Evolutionary conservation across 1,284 basidiomycete species (phyloP), one percentile per base, ranked within the genome.

Genomic region (Rhodotorula sp.): DNA sequence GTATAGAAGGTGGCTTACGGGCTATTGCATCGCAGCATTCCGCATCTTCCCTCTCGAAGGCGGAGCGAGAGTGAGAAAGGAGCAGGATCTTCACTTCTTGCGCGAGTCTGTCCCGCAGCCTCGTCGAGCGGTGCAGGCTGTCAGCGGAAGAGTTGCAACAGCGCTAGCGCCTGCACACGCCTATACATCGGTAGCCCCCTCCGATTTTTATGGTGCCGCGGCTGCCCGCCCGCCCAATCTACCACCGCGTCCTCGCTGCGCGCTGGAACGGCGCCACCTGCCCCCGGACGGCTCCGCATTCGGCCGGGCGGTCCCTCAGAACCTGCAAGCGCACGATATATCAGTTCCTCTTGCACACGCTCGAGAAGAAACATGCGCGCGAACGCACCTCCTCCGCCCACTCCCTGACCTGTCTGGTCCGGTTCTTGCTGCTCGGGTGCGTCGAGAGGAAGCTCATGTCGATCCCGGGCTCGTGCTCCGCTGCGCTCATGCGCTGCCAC

Each of bases 341-440:
- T 50, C 27, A 17, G 1, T 15, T 12, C n/a, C n/a, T n/a, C n/a
- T n/a, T n/a, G n/a, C n/a, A n/a, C n/a, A n/a, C n/a, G n/a, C n/a
- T n/a, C n/a, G 37, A n/a, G 25, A 12, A 29, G 25, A 44, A 19
- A 13, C 44, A 4, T 12, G 44, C 9, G 44, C 7, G 44, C n/a
- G n/a, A n/a, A 22, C 50, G 36, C 61, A 62, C 61, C 27, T 77
- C 69, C 32, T 73, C 39, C 0, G 73, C 73, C 78, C 78, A 79
- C 41, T 74, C 62, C 9, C 66, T 59, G 8, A 79, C 77, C 29
- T 76, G 70, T 83, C 88, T 85, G 67, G 91, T 87, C 25, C 92
- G 87, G 76, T 85, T 88, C 65, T 84, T 83, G 44, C 88, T 88
- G 1, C 87, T 84, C 0, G 92, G 92, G 81, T 95, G 92, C 0